phyloP scores from a whole-genome alignment of 805 yeast species.

The Clavispora vitiphila region DNA sequence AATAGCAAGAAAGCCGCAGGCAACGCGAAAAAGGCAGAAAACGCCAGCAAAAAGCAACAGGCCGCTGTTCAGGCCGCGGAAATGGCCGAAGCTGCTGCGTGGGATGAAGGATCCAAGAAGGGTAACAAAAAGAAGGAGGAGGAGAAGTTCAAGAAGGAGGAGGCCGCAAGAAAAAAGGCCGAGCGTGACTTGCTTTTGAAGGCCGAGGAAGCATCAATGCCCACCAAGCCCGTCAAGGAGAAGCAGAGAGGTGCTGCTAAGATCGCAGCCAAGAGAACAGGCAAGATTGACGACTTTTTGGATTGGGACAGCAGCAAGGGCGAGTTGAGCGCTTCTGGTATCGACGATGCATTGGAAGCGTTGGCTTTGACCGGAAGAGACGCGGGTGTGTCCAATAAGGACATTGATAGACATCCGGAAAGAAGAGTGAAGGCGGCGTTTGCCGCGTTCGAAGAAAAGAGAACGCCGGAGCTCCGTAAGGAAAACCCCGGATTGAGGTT shows the following conservation, averaged over 20 bases:
- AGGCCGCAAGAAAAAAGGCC: constrained; percentile 74
- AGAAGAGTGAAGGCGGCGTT: constrained; percentile 81
- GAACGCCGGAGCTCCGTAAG: constrained; percentile 66
- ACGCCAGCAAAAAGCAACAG: constrained; percentile 51
- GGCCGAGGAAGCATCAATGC: constrained; percentile 62
- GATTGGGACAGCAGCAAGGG: constrained; percentile 44
- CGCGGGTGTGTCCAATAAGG: constrained; percentile 54
- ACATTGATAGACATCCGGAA: constrained; percentile 83
- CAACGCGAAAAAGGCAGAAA: constrained; percentile 62
- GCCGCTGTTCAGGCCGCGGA: constrained; percentile 45
- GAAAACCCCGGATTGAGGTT: constrained; percentile 78
- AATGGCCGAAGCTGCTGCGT: constrained; percentile 54
- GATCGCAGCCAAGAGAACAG: constrained; percentile 54
- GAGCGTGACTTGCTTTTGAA: constrained; percentile 66
- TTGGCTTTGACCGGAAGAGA: constrained; percentile 57
- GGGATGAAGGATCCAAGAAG: constrained; percentile 72
- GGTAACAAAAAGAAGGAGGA: constrained; percentile 66
- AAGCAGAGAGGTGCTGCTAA: constrained; percentile 67
- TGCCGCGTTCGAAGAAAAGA: constrained; percentile 62
- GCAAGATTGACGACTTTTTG: constrained; percentile 66
- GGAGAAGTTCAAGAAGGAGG: constrained; percentile 64
- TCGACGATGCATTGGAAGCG: constrained; percentile 77
- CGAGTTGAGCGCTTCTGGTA: constrained; percentile 64
- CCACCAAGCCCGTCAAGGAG: constrained; percentile 47
- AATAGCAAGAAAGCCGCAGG: constrained; percentile 58